Evolutionary conservation across 139 green algal species (phyloP).

Genomic region (Microglena sp.): DNA sequence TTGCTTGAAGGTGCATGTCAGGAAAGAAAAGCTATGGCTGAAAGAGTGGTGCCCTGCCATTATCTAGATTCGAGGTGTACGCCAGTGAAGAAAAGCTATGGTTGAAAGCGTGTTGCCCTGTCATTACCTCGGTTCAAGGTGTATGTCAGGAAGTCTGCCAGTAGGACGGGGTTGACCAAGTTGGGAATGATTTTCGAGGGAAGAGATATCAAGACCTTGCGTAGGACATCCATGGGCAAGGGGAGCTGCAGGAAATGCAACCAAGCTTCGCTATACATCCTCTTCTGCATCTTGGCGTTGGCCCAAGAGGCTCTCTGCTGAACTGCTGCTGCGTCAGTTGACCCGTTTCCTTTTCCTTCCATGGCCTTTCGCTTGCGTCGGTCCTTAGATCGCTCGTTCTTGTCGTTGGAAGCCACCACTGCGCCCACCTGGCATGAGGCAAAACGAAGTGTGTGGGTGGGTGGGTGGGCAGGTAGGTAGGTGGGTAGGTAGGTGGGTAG

Average conservation of each 20-base stretch:
- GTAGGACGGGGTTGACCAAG: slow-evolving; percentile 61
- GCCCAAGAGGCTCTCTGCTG: slow-evolving; percentile 35
- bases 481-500: neutral
- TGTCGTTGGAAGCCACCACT: slow-evolving; percentile 22
- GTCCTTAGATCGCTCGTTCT: slow-evolving; percentile 35
- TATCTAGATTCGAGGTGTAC: too few species aligned
- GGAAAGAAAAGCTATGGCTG: too few species aligned
- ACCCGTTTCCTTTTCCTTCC: slow-evolving; percentile 14
- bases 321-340: neutral
- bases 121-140: slow-evolving; percentile 43
- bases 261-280: slow-evolving; percentile 58
- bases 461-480: neutral
- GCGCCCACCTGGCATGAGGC: slow-evolving; percentile 23
- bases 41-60: too few species aligned
- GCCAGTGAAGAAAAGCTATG: too few species aligned
- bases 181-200: slow-evolving; percentile 65
- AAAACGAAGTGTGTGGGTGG: too few species aligned
- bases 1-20: too few species aligned
- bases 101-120: too few species aligned
- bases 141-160: slow-evolving; percentile 84
- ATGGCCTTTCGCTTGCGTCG: slow-evolving; percentile 48
- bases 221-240: slow-evolving; percentile 60
- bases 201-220: slow-evolving; percentile 57
- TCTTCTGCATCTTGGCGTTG: slow-evolving; percentile 35
- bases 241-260: slow-evolving; percentile 63